Conservation (phyloP, 2,329 filamentous ascomycete genomes). For the Pseudofabraea citricarpa region DNA sequence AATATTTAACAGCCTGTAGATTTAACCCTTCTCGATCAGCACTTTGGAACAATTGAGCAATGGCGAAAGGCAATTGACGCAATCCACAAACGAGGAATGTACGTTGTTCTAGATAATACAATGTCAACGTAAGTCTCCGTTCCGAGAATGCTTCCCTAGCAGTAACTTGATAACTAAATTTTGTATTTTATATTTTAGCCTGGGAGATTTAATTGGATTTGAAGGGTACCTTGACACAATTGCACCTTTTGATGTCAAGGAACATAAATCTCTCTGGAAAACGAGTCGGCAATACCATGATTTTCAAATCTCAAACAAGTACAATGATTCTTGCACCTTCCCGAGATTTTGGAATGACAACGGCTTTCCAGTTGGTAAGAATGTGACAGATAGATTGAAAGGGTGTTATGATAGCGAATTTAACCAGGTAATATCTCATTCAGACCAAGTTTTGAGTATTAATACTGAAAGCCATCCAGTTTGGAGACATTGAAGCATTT, state of each 20-base stretch:
- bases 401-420: conserved; percentile 60
- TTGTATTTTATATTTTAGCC: conserved; percentile 39
- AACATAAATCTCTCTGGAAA: conserved; percentile 3
- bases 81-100: conserved; percentile 57
- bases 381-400: conserved; percentile 30
- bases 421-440: too few species aligned
- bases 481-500: conserved; percentile 59
- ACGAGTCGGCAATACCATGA: neutral
- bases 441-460: too few species aligned
- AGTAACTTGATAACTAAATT: too few species aligned
- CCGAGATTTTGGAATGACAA: neutral
- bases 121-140: conserved; percentile 27
- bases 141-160: neutral
- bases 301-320: neutral
- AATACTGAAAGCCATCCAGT: too few species aligned
- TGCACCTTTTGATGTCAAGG: conserved; percentile 41
- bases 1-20: conserved; percentile 56
- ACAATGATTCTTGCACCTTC: neutral
- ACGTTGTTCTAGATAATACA: conserved; percentile 61
- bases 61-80: conserved; percentile 54
- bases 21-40: conserved; percentile 58
- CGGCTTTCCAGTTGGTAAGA: neutral
- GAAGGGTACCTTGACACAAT: conserved; percentile 54
- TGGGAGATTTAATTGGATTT: conserved; percentile 60
- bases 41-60: conserved; percentile 52